Evolutionary conservation across 176 grass and related monocot species (phyloP), one percentile per base, ranked within the genome.

Genomic region (Ampelocalamus luodianensis): DNA sequence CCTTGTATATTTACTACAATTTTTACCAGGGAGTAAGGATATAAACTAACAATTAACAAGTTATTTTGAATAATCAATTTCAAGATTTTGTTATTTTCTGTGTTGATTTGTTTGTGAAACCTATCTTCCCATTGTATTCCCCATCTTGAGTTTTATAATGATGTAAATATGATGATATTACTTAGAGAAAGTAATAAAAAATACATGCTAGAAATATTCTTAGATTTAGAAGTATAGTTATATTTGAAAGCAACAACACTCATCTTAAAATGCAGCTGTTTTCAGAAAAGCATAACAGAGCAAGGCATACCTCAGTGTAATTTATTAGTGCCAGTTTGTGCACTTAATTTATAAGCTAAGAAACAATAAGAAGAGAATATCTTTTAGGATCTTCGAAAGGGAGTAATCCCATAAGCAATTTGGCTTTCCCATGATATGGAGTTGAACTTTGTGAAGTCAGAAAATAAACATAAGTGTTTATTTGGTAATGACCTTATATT

Each of bases 381-480:
- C 60, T 79, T 83, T 66, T 69, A 74, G 74, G 74, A 90, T 83
- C 29, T 84, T 65, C 59, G 1, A 67, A 68, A 42, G n/a, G 62
- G 68, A 68, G 26, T 67, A 71, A 67, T 42, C 2, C 61, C 29
- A 44, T n/a, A 76, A 76, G 69, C 51, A 90, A 87, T 68, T 68
- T 83, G 80, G 49, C 85, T 74, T 83, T 73, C 74, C 79, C 74
- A 79, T 79, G 74, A 50, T 79, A 50, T 27, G 18, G 82, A 79
- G 66, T 74, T 79, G 83, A 78, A 85, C 67, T 38, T 80, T 49
- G 50, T 0, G 8, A 73, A 76, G 80, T 62, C 39, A 42, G 79
- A 66, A 79, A 80, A 80, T 53, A 79, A 79, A 76, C 43, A 49
- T 45, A 64, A 64, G 79, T 49, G 7, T 17, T 75, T 79, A 78